Base-by-base conservation (phyloP, 345 rosid genomes). In the Syzygium aqueum region DNA sequence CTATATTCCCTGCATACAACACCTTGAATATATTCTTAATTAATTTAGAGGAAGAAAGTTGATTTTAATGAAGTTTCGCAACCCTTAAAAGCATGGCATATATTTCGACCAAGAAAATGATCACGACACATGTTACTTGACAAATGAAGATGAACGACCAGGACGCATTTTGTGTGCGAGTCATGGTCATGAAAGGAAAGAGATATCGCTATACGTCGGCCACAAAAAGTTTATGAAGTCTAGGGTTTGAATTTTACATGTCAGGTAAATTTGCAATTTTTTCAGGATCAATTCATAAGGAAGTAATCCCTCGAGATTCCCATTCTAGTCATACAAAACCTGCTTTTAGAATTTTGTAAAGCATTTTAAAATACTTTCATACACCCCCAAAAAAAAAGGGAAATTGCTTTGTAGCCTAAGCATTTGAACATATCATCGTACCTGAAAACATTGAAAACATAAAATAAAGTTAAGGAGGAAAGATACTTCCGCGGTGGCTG, bases 171-270 rank as follows among this genome's bases (percentile, higher is more conserved):
- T 16, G 23, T 17, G 23, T 0, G 3, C 23, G 1, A 67, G 11
- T 67, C 43, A 67, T 33, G 1, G 2, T 67, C 33, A 11, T 7
- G 22, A 33, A 33, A 33, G 25, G 77, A 65, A 65, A 65, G 43
- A 65, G 22, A 16, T 1, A 67, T 4, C 13, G 0, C 3, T 2
- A 3, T 30, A 17, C 17, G 46, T 0, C 2, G 2, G 13, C 12
- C 11, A 67, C 17, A 17, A 67, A 30, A 33, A 67, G 3, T 30
- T 3, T 8, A 17, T 16, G 6, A 2, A 67, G 23, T 17, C 21
- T 33, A 67, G 78, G 1, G 12, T 30, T 67, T 25, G 46, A 67
- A 17, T 67, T 16, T 67, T 17, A 30, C 25, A 10, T 65, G 22
- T 8, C 12, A 3, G 12, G 4, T 17, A 67, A 67, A 17, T 16